Evolutionary conservation across 768 basidiomycete species (phyloP), one percentile per base, ranked within the genome.

Genomic region (Psilocybe azurescens): DNA sequence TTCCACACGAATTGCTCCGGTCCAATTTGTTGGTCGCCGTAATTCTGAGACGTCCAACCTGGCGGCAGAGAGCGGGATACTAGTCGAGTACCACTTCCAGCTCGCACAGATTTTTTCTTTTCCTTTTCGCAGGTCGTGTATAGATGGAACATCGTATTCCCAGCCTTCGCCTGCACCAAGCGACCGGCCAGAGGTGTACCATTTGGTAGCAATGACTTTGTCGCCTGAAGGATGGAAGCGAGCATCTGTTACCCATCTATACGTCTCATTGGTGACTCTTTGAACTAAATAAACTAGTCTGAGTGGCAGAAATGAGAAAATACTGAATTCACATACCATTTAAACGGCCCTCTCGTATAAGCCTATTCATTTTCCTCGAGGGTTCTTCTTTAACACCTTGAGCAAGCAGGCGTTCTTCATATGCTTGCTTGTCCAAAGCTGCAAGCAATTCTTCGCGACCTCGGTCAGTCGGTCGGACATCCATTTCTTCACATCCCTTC

Each of bases 121-220:
- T 36, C 59, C 60, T 55, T 47, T 56, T 24, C 62, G 62, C 39
- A 79, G 65, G 39, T 73, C 69, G 7, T 75, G 68, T 20, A 80
- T 62, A n/a, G 73, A 75, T 10, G 88, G 87, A 28, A 89, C 78
- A 5, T 72, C 51, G 62, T 87, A 91, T 69, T 86, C 81, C 90
- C 90, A 91, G 46, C 85, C 88, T 77, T 91, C 90, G 1, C 88
- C 89, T 1, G 88, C 89, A 38, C 87, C 88, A 33, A 91, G 76
- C 53, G 86, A 87, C 6, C 90, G 84, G 3, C 54, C 64, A 5
- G 85, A 86, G 28, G 86, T 90, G 64, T 90, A 91, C 89, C 90
- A 90, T 70, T 91, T 91, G 10, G 89, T 91, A n/a, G 89, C 88
- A 56, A 91, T 75, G 16, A 91, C 73, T 65, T 80, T 86, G 32